Conservation (phyloP, 1,284 basidiomycete genomes). For the Chiua sp. region DNA sequence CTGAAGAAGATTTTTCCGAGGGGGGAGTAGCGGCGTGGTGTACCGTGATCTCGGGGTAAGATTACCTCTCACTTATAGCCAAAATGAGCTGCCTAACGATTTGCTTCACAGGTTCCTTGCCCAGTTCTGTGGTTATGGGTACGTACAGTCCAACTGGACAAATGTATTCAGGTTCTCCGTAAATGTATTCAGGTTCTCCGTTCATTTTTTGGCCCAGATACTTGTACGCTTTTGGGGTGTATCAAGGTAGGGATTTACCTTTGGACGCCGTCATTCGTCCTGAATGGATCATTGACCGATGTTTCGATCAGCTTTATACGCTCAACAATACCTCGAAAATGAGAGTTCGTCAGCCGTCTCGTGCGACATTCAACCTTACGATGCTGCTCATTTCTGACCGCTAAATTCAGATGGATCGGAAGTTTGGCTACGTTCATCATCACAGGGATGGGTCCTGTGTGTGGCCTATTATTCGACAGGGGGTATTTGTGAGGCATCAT, state of each 20-base stretch:
- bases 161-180: neutral
- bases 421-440: conserved; percentile 25
- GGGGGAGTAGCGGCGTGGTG: neutral
- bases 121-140: neutral
- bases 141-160: neutral
- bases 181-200: neutral
- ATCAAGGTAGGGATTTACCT: neutral
- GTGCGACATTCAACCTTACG: too few species aligned
- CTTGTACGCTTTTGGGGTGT: neutral
- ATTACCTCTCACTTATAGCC: neutral
- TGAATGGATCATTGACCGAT: neutral
- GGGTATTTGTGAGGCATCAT: conserved; percentile 37
- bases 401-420: conserved; percentile 33
- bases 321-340: too few species aligned
- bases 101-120: neutral
- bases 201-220: neutral
- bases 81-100: neutral
- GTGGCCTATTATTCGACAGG: conserved; percentile 33
- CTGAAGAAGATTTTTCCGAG: neutral
- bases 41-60: neutral
- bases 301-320: too few species aligned
- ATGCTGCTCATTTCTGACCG: too few species aligned
- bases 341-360: too few species aligned
- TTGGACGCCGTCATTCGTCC: neutral
- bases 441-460: conserved; percentile 28